Conservation (phyloP, 306 rosid genomes). For the Pueraria montana region DNA sequence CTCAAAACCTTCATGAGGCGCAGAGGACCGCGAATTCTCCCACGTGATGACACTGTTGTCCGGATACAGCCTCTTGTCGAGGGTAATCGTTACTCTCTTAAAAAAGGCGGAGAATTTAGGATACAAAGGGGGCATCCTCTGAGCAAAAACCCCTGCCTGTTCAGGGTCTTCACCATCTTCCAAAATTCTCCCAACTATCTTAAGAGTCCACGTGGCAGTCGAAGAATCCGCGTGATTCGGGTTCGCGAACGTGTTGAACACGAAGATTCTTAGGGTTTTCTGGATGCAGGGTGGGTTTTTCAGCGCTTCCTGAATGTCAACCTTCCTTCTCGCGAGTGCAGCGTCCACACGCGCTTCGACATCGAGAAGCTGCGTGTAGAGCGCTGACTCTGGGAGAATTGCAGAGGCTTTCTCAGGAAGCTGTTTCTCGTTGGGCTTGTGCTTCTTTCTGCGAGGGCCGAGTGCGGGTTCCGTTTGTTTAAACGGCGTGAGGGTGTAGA, state of each 20-base stretch:
- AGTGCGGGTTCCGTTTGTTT: background rate
- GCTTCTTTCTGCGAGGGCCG: background rate
- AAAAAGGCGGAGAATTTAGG: constrained; percentile 11
- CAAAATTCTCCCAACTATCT: constrained; percentile 7
- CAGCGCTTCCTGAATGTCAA: constrained; percentile 2
- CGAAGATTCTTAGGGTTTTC: constrained; percentile 14
- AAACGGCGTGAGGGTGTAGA: background rate
- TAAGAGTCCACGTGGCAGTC: background rate
- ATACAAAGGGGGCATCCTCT: background rate
- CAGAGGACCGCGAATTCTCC: background rate
- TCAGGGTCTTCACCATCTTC: constrained; percentile 22
- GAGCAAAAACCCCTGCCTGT: background rate
- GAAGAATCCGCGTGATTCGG: background rate
- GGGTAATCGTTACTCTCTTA: background rate
- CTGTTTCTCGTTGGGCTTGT: constrained; percentile 5
- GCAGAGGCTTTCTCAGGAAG: constrained; percentile 1
- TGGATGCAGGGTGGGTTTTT: constrained; percentile 15
- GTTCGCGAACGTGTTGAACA: constrained; percentile 15
- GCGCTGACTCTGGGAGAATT: background rate
- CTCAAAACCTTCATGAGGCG: constrained; percentile 11
- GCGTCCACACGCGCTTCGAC: background rate
- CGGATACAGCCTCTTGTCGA: background rate
- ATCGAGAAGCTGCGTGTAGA: constrained; percentile 19
- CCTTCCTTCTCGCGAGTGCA: background rate
- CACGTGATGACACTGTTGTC: background rate